Base-by-base conservation (phyloP, 352 stramenopile species). In the Poterioochromonas sp. region DNA sequence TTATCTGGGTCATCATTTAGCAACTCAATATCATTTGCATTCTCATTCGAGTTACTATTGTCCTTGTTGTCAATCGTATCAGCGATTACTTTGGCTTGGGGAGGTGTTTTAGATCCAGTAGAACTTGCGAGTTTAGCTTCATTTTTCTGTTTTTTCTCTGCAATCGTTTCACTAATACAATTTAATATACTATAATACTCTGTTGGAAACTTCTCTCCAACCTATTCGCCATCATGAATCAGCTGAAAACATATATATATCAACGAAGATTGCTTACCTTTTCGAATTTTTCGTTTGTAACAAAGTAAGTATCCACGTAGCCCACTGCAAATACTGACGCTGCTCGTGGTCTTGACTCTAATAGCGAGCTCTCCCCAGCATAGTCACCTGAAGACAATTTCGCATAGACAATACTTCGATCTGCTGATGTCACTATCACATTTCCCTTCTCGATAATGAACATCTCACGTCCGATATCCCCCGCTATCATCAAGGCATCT, bases 371-470 rank as follows among this genome's bases (percentile, higher is more conserved):
- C 58, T 68, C 58, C 58, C 58, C 58, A 20, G 26, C 26, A 26
- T 68, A 68, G 26, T 68, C 26, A 32, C 34, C 34, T 5, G 15
- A 15, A 26, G 11, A 5, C 15, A 68, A 26, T 20, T 5, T 35
- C 29, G 58, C 58, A 68, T 68, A 68, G 15, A 68, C 58, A 5
- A 68, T 26, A 20, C 29, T 68, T 8, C 58, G 58, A 68, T 68
- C 34, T 8, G 58, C 15, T n/a, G 26, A 39, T 32, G 58, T 68
- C 15, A 68, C 58, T 15, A 39, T 26, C 5, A 68, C 26, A 11
- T 68, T 68, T 8, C 58, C 58, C 15, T 26, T 32, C 58, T 68
- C 58, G 29, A 68, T 68, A 40, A 68, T 26, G 29, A 68, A 68
- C 58, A 68, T 68, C 26, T 68, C 58, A n/a, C 26, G 5, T 5